Evolutionary conservation across 2,329 filamentous ascomycete genomes (phyloP).

Genomic region (Trichophyton schoenleinii): DNA sequence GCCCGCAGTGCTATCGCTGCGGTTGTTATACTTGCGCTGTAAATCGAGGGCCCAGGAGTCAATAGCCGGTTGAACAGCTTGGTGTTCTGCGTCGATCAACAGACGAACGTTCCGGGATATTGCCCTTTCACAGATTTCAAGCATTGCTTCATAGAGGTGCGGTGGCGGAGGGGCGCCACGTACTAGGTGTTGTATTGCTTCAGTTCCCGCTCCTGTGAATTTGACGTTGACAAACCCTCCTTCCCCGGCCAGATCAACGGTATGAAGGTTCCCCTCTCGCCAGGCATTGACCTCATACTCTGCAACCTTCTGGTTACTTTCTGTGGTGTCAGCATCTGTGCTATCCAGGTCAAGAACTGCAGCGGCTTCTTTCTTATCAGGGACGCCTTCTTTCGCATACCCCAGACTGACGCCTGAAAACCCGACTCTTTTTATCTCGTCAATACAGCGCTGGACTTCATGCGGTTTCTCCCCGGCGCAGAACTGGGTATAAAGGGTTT

Average conservation of each 20-base stretch:
- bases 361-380: constrained; percentile 38
- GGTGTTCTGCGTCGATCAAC: constrained; percentile 76
- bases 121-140: constrained; percentile 62
- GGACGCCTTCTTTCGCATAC: constrained; percentile 70
- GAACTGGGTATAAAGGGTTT: constrained; percentile 83
- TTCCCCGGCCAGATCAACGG: constrained; percentile 38
- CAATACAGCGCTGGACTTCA: constrained; percentile 56
- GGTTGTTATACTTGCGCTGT: constrained; percentile 60
- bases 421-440: constrained; percentile 57
- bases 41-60: constrained; percentile 67
- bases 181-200: constrained; percentile 56
- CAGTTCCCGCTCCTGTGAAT: constrained; percentile 72
- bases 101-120: constrained; percentile 55
- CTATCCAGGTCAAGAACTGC: constrained; percentile 1
- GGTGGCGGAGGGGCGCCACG: constrained; percentile 50
- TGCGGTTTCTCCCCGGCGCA: constrained; percentile 64
- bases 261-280: constrained; percentile 62
- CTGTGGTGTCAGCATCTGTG: constrained; percentile 12
- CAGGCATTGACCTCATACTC: constrained; percentile 39
- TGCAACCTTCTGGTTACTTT: constrained; percentile 11
- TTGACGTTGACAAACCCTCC: constrained; percentile 56
- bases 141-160: constrained; percentile 55
- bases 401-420: constrained; percentile 74
- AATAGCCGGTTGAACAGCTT: constrained; percentile 61
- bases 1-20: constrained; percentile 22